phyloP scores from a whole-genome alignment of 23 red algal genomes.

The Agarophyton chilense region DNA sequence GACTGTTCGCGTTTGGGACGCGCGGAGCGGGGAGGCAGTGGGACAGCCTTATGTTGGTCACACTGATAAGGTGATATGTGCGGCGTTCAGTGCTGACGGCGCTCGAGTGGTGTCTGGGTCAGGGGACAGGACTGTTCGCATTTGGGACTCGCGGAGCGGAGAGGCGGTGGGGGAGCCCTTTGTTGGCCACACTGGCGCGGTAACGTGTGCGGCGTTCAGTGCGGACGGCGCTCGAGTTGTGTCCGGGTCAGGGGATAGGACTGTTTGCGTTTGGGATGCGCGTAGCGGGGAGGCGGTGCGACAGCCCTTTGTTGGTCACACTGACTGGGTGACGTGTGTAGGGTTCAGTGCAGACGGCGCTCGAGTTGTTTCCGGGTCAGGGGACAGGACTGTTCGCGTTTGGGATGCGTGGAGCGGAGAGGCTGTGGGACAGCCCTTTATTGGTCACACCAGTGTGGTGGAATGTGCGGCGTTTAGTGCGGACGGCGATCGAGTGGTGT shows the following conservation, averaged over 20 bases:
- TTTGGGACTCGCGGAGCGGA: neutral
- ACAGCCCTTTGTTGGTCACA: too few relatives aligned
- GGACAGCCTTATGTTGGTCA: neutral
- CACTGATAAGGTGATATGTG: neutral
- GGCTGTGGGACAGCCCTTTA: neutral
- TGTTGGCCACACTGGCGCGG: neutral
- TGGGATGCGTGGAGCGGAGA: neutral
- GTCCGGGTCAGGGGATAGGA: too few relatives aligned
- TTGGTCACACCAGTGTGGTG: neutral
- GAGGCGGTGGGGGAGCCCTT: neutral
- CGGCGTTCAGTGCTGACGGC: neutral
- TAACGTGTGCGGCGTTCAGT: neutral
- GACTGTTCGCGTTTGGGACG: neutral
- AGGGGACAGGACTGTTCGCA: neutral
- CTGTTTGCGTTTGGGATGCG: too few relatives aligned
- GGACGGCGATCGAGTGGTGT: neutral
- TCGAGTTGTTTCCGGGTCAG: too few relatives aligned
- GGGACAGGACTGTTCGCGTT: too few relatives aligned
- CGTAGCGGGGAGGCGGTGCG: too few relatives aligned
- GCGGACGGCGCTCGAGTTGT: too few relatives aligned
- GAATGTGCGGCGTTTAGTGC: neutral
- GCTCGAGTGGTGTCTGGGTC: neutral
- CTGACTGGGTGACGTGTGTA: too few relatives aligned
- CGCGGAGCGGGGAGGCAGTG: neutral
- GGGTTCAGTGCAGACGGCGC: too few relatives aligned